phyloP scores from a whole-genome alignment of 2,329 filamentous ascomycete species.

The Botrytis fragariae region DNA sequence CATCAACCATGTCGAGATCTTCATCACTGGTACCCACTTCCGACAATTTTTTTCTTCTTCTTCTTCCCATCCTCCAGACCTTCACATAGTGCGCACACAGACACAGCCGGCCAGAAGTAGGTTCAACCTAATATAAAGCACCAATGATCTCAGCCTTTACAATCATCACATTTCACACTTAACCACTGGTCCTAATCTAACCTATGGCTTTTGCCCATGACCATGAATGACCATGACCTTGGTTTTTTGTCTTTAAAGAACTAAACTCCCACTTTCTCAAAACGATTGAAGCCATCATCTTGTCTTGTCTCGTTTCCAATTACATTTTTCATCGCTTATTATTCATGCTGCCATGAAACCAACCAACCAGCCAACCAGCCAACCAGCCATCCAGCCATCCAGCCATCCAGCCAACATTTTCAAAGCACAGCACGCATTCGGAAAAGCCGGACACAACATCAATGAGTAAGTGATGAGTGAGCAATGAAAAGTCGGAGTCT shows the following conservation, averaged over 20 bases:
- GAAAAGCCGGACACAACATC: neutral
- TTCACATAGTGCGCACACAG: neutral
- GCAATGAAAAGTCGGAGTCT: neutral
- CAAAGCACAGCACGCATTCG: neutral
- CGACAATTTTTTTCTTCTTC: neutral
- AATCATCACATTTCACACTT: neutral
- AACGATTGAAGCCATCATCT: neutral
- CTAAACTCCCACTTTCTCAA: neutral
- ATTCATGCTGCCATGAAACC: slow-evolving; percentile 6
- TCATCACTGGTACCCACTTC: neutral
- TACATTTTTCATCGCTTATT: slow-evolving; percentile 1
- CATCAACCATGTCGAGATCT: slow-evolving; percentile 10
- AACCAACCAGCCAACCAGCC: neutral
- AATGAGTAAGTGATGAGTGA: slow-evolving; percentile 2
- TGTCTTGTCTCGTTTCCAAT: neutral
- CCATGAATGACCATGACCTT: neutral
- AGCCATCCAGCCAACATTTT: neutral
- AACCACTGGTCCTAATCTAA: neutral
- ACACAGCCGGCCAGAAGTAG: neutral
- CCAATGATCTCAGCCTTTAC: slow-evolving; percentile 3
- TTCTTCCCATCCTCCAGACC: neutral
- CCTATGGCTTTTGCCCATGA: neutral
- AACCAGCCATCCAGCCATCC: neutral
- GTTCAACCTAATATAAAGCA: slow-evolving; percentile 12
- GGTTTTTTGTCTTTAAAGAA: slow-evolving; percentile 7